Evolutionary conservation across 106 monocot species (phyloP).

Genomic region (Dendrobium nobile): DNA sequence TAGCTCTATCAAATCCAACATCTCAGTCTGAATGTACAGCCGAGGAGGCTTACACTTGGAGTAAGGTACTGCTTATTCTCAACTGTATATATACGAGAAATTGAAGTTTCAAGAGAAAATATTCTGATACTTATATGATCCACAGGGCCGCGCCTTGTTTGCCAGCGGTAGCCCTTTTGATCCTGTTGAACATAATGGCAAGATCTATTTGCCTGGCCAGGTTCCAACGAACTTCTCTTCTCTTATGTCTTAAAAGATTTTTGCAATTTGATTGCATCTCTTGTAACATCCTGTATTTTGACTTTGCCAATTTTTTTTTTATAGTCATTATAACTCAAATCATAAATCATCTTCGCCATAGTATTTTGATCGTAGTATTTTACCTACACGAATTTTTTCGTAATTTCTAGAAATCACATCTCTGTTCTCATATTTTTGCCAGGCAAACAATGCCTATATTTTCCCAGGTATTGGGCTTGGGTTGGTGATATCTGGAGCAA

Average conservation of each 20-base stretch:
- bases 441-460: constrained; percentile 38
- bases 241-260: background rate
- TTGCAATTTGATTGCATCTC: background rate
- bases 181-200: constrained; percentile 16
- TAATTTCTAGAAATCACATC: no score
- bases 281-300: background rate
- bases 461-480: constrained; percentile 41
- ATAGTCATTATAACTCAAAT: no score
- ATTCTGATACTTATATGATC: background rate
- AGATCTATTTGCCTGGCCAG: constrained; percentile 14
- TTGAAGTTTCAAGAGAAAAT: background rate
- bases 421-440: background rate
- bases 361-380: no score
- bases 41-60: constrained; percentile 71
- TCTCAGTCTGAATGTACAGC: constrained; percentile 72
- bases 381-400: no score
- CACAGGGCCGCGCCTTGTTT: constrained; percentile 16
- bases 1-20: constrained; percentile 69
- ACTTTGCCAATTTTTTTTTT: no score
- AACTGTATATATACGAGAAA: background rate
- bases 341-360: no score
- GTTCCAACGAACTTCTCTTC: background rate
- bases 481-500: constrained; percentile 33
- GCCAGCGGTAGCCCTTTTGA: constrained; percentile 22
- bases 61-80: constrained; percentile 30